Evolutionary conservation across 2,329 filamentous ascomycete species (phyloP).

Genomic region (Hypocrella siamensis): DNA sequence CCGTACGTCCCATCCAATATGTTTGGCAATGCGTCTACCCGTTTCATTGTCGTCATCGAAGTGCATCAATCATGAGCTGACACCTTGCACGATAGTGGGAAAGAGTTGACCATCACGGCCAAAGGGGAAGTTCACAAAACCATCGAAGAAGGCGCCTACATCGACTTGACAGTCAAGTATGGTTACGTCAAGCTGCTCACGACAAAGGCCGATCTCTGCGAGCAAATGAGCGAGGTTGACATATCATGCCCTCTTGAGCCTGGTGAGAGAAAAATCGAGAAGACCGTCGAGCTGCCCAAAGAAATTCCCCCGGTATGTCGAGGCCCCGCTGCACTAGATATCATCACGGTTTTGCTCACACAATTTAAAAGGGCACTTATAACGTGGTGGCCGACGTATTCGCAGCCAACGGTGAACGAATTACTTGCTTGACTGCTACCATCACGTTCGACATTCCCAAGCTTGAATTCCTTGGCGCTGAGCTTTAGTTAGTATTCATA

Average conservation of each 20-base stretch:
- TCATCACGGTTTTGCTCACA: not conserved
- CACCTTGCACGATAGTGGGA: conserved; percentile 43
- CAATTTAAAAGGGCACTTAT: conserved; percentile 58
- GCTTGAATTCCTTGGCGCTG: conserved; percentile 23
- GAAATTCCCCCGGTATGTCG: conserved; percentile 78
- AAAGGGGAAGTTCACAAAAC: conserved; percentile 56
- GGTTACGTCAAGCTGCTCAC: conserved; percentile 81
- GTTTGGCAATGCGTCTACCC: not conserved
- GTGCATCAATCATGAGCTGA: no score
- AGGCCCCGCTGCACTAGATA: not conserved
- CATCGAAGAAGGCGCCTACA: conserved; percentile 65
- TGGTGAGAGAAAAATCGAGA: conserved; percentile 57
- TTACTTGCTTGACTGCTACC: conserved; percentile 74
- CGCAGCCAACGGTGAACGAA: conserved; percentile 52
- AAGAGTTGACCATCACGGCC: conserved; percentile 64
- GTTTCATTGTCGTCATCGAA: no score
- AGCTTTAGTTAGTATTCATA: conserved; percentile 21
- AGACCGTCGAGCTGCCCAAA: conserved; percentile 69
- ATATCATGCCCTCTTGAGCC: conserved; percentile 76
- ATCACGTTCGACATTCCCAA: conserved; percentile 39
- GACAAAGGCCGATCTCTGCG: conserved; percentile 70
- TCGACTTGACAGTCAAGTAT: conserved; percentile 79
- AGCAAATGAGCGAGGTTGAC: conserved; percentile 77
- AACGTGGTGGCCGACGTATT: conserved; percentile 76
- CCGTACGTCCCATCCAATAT: conserved; percentile 37